Percentiles rank a stretch among this genome's conserved stretches.
Conservation (phyloP, 2,329 filamentous ascomycete species). For the Hymenoscyphus albidus region DNA sequence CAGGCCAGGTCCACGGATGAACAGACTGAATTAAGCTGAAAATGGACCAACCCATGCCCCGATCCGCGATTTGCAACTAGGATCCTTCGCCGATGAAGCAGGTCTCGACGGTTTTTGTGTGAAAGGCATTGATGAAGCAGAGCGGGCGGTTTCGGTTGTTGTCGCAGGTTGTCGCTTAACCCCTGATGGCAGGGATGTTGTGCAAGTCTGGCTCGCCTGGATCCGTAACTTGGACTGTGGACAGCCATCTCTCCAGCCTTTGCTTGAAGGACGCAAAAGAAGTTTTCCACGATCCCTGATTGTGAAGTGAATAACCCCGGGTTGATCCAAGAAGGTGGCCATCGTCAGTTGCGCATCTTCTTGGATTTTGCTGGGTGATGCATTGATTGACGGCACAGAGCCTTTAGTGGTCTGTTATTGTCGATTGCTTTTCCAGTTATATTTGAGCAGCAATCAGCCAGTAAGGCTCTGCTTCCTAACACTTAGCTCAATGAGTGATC, state of each 20-base stretch:
- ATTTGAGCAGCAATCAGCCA: background rate
- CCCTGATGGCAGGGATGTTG: constrained; percentile 12
- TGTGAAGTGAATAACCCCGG: background rate
- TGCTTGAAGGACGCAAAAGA: constrained; percentile 1
- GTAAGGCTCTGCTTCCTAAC: background rate
- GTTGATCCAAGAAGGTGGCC: background rate
- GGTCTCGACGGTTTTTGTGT: constrained; percentile 23
- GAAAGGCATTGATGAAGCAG: constrained; percentile 28
- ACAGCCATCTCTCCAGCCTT: background rate
- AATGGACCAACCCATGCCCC: background rate
- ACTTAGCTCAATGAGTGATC: no score
- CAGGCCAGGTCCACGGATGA: background rate
- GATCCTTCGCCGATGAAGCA: constrained; percentile 9
- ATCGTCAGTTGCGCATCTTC: constrained; percentile 1
- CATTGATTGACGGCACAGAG: constrained; percentile 1
- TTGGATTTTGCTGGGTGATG: background rate
- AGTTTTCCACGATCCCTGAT: constrained; percentile 21
- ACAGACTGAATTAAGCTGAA: background rate
- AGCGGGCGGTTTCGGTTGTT: constrained; percentile 30
- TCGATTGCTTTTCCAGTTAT: background rate
- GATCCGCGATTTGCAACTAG: constrained; percentile 2
- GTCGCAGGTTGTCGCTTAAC: constrained; percentile 33
- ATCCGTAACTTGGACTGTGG: constrained; percentile 20
- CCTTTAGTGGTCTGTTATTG: background rate
- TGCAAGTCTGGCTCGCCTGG: background rate